These are phyloP conservation scores for Stagonosporopsis rhizophila DNA, from an alignment of 2,329 filamentous ascomycete genomes.

Conservation along the genomic window DNA sequence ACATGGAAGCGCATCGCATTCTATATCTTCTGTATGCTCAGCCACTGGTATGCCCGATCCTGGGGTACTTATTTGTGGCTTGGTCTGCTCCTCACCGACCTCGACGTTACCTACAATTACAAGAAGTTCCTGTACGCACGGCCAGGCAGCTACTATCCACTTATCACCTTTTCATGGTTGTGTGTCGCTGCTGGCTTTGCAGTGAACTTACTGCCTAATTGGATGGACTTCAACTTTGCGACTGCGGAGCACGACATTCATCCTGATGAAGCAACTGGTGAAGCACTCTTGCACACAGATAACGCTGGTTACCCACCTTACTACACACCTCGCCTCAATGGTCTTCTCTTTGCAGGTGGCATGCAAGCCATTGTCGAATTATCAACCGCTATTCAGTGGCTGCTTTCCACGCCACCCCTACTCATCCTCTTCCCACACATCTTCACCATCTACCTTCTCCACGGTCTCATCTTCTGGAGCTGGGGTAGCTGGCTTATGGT, in stretches of 20 bases:
- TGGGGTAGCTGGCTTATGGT: constrained; percentile 50
- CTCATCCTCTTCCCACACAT: constrained; percentile 57
- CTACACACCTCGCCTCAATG: constrained; percentile 54
- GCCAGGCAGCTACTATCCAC: constrained; percentile 48
- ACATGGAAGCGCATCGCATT: constrained; percentile 57
- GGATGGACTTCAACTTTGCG: constrained; percentile 49
- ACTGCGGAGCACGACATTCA: constrained; percentile 54
- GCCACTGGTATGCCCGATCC: constrained; percentile 57
- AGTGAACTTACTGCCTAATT: constrained; percentile 49
- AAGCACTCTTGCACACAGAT: constrained; percentile 45
- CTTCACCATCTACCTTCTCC: constrained; percentile 59
- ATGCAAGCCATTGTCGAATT: constrained; percentile 50
- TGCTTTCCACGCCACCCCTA: constrained; percentile 51
- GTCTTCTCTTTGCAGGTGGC: constrained; percentile 51
- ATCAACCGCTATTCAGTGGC: constrained; percentile 49
- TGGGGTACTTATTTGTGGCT: constrained; percentile 58
- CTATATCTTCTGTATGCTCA: constrained; percentile 53
- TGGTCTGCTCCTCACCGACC: constrained; percentile 55
- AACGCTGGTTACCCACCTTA: constrained; percentile 53
- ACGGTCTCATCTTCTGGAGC: constrained; percentile 57
- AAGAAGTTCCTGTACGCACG: constrained; percentile 48
- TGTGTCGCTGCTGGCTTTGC: constrained; percentile 44
- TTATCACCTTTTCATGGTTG: constrained; percentile 42
- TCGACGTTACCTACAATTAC: constrained; percentile 57
- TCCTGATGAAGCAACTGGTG: constrained; percentile 51